A percentile compares a stretch with the other conserved stretches of the same genome.
phyloP scores from a whole-genome alignment of 768 basidiomycete species.

The Rhodotorula sphaerocarpa region DNA sequence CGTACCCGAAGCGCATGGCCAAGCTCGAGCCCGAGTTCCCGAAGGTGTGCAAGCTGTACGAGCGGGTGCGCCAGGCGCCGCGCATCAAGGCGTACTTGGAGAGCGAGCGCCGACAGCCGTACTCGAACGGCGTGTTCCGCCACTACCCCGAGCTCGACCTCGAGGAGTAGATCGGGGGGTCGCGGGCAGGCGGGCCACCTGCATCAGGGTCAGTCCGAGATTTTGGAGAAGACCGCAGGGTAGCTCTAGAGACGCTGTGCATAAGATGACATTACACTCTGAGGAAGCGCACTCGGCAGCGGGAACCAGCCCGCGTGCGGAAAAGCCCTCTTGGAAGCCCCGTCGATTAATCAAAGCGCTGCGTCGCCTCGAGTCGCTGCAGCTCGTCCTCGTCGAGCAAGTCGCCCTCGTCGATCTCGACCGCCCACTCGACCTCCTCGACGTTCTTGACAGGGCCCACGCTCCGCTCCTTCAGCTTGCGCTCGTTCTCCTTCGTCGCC shows the following conservation, averaged over 20 bases:
- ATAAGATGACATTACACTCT: too few species aligned
- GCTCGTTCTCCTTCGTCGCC: conserved; percentile 13
- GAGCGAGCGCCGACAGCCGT: conserved; percentile 27
- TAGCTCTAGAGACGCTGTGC: too few species aligned
- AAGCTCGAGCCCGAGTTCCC: conserved; percentile 40
- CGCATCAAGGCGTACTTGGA: conserved; percentile 32
- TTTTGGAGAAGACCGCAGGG: too few species aligned
- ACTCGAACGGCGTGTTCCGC: conserved; percentile 20
- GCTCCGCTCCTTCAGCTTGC: conserved; percentile 6
- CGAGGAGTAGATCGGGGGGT: background rate
- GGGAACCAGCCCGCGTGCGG: too few species aligned
- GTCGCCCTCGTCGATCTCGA: conserved; percentile 22
- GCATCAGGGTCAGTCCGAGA: background rate
- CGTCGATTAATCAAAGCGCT: conserved; percentile 17
- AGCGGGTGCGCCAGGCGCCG: conserved; percentile 42
- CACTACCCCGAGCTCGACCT: conserved; percentile 31
- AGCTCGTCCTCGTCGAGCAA: conserved; percentile 18
- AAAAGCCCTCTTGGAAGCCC: too few species aligned
- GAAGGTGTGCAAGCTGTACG: conserved; percentile 42
- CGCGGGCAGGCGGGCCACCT: background rate
- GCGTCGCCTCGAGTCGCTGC: conserved; percentile 13
- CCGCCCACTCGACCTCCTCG: conserved; percentile 17
- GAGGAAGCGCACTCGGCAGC: background rate
- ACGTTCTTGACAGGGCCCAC: background rate
- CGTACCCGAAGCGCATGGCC: conserved; percentile 45